Base-by-base conservation (phyloP, 2,329 filamentous ascomycete species). In the Lasiodiplodia sp. region DNA sequence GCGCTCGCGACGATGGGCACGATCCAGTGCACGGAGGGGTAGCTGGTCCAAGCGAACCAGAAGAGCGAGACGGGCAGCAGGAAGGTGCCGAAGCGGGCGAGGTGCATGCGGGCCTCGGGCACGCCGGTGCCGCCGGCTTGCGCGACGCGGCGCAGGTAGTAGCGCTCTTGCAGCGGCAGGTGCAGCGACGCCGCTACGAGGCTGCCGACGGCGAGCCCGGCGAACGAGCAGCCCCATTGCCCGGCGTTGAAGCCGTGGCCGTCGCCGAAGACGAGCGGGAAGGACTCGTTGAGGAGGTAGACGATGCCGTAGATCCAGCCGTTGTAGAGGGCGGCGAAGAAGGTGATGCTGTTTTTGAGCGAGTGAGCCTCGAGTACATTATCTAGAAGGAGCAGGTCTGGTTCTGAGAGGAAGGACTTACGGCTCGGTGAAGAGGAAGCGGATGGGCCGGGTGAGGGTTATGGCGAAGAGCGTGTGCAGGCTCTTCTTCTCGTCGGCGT, bases 101-200 rank as follows among this genome's bases (percentile, higher is more conserved):
- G 56, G 70, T 70, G 73, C 67, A 77, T 72, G 31, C 75, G 69
- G 3, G 76, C 74, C 60, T 77, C 76, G 2, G 76, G 76, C 2
- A 75, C 73, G 37, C 73, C 72, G 2, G 57, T 47, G 31, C 74
- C 74, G 16, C 69, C 70, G 34, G 74, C 72, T 21, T 55, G 47
- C 4, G 69, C 70, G 3, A 64, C 58, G 69, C 71, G 66, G 23
- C 65, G 65, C 7, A 71, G 69, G 37, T 74, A 73, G 68, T 74
- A 70, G 18, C 71, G 68, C 44, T 74, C 72, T 52, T 74, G 68
- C 44, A 72, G 34, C 31, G 73, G 62, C 0, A 53, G 38, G 67
- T 69, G 73, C 2, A 71, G 38, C 3, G 67, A 52, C 0, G 68
- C 69, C 1, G 67, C 74, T 51, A 75, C 34, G 5, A 75, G 44